These are phyloP conservation scores for Fomitopsis pinicola DNA, from an alignment of 1,284 basidiomycete genomes.

Conservation along the genomic window DNA sequence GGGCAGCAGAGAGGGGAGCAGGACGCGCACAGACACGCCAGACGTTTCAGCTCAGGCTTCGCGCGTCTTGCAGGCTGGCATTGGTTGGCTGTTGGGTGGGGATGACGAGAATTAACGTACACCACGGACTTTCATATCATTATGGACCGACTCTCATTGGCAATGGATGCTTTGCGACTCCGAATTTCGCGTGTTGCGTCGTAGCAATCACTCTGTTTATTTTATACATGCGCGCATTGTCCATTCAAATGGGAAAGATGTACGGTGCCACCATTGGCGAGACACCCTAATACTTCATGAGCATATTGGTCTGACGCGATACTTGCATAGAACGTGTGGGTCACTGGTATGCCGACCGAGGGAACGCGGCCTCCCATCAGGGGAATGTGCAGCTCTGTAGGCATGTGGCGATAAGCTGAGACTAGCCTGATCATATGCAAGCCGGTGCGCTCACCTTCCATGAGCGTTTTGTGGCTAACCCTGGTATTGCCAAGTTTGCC, in stretches of 20 bases:
- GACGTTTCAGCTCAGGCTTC: constrained; percentile 71
- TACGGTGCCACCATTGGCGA: neutral
- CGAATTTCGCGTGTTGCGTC: no score
- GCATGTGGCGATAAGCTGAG: neutral
- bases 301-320: neutral
- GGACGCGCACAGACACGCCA: constrained; percentile 40
- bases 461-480: neutral
- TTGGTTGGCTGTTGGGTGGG: constrained; percentile 84
- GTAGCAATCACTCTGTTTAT: no score
- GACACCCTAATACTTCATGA: neutral
- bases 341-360: neutral
- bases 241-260: neutral
- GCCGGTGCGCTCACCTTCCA: neutral
- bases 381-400: neutral
- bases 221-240: neutral
- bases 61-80: constrained; percentile 72
- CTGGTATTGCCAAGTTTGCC: neutral
- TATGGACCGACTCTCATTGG: neutral
- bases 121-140: neutral
- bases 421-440: neutral
- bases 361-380: neutral
- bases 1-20: constrained; percentile 35
- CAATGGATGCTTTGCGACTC: neutral
- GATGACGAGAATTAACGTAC: constrained; percentile 43
- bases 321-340: neutral